Conservation (phyloP, 306 rosid species). For the Cyamopsis tetragonoloba region DNA sequence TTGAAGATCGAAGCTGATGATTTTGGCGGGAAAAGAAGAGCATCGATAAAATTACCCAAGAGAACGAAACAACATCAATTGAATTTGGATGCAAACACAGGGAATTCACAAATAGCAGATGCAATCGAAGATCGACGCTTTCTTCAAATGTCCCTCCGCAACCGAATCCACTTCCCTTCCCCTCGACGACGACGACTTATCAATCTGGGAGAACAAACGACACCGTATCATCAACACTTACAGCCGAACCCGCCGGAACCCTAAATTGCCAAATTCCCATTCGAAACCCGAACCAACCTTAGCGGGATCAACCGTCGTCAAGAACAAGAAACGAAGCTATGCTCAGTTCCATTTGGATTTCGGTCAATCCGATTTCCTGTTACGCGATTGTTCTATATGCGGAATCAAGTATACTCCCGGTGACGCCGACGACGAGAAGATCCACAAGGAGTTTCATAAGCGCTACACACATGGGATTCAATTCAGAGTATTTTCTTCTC, state of each 20-base stretch:
- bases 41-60: background rate
- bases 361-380: conserved; percentile 72
- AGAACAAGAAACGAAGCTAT: conserved; percentile 83
- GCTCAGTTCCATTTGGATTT: conserved; percentile 76
- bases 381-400: conserved; percentile 54
- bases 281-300: background rate
- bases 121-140: conserved; percentile 70
- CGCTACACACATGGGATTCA: conserved; percentile 56
- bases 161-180: background rate
- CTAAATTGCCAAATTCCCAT: conserved; percentile 1
- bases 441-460: conserved; percentile 67
- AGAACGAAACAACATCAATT: background rate
- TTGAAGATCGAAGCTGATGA: background rate
- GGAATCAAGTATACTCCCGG: conserved; percentile 70
- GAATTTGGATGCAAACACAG: no score
- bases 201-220: conserved; percentile 57
- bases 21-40: conserved; percentile 14
- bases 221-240: conserved; percentile 46
- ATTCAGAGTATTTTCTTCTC: conserved; percentile 50
- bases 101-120: no score
- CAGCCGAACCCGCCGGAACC: conserved; percentile 32
- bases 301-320: conserved; percentile 34
- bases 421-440: conserved; percentile 55
- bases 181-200: conserved; percentile 32
- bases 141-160: conserved; percentile 48